Conservation (phyloP, 352 stramenopile genomes). For the Plasmopara viticola region DNA sequence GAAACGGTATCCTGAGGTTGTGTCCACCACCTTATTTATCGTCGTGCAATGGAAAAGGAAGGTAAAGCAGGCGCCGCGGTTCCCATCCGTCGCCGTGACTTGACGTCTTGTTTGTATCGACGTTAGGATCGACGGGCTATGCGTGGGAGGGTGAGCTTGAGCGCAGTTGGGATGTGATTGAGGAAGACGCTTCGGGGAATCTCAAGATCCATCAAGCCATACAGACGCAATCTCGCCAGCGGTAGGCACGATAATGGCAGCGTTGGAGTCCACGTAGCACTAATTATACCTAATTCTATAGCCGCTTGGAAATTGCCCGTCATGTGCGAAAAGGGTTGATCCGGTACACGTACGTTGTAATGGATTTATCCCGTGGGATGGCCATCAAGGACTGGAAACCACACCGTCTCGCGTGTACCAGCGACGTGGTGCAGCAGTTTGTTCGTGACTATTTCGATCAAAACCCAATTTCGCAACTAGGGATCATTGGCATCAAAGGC, state of each 20-base stretch:
- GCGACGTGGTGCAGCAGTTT: slow-evolving; percentile 75
- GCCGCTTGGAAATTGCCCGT: slow-evolving; percentile 70
- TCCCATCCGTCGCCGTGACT: not conserved
- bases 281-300: slow-evolving; percentile 11
- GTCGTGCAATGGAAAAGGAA: slow-evolving; percentile 22
- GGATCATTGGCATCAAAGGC: slow-evolving; percentile 86
- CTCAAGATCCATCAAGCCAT: slow-evolving; percentile 65
- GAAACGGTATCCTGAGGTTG: too few relatives aligned
- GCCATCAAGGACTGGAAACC: slow-evolving; percentile 85
- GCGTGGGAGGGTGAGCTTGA: slow-evolving; percentile 80
- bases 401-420: slow-evolving; percentile 61
- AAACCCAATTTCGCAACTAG: slow-evolving; percentile 91
- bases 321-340: slow-evolving; percentile 83
- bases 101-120: slow-evolving; percentile 3
- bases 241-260: slow-evolving; percentile 26
- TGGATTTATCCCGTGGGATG: slow-evolving; percentile 85
- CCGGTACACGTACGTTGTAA: slow-evolving; percentile 78
- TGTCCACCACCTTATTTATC: not conserved
- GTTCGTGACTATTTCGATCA: slow-evolving; percentile 92
- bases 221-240: slow-evolving; percentile 66
- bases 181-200: slow-evolving; percentile 77
- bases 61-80: slow-evolving; percentile 7
- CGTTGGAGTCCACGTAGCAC: not conserved
- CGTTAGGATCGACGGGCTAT: slow-evolving; percentile 49
- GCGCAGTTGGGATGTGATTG: slow-evolving; percentile 81